Evolutionary conservation across 768 basidiomycete species (phyloP), one percentile per base, ranked within the genome.

Genomic region (Macrolepiota albuminosa): DNA sequence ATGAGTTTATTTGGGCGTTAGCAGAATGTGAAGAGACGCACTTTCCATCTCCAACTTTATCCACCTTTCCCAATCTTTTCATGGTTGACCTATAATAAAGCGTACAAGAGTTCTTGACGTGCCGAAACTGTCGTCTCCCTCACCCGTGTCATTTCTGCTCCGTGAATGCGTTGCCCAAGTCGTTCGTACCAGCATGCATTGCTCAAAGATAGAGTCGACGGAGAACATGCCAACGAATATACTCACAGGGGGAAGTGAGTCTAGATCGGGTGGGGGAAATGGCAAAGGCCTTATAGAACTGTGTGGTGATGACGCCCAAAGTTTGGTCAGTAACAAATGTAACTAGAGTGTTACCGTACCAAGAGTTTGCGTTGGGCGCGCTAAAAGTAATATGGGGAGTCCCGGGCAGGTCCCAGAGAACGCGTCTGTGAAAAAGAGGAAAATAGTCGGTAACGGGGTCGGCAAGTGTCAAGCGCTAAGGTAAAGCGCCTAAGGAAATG

Each of bases 161-260:
- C 89, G 81, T 31, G 80, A 80, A 71, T 96, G 94, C 53, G 80
- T 84, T 18, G 89, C 92, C 86, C 92, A 98, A 1, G 91, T 94
- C 2, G 87, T 87, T 47, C 95, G 84, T 51, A 97, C 87, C 46
- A 95, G 76, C 81, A 91, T 89, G 48, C 95, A 81, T 21, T 94
- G 84, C 69, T 95, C 93, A 62, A 89, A 83, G 8, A 86, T 84
- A 5, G 86, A 87, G 71, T 95, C 95, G 61, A 90, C 86, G 7
- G 91, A 91, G 73, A 98, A 95, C 16, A 98, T 88, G 48, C 93
- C 95, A 11, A 98, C 73, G 60, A 96, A 87, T 42, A 98, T 72
- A 51, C 93, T 93, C 33, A 88, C 90, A 24, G 95, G 95, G 0
- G 90, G 81, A 16, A 95, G 74, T 3, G 79, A 67, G 62, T 94